Percentiles rank a stretch among this genome's conserved stretches.
These are phyloP conservation scores for Melampsora abietis-canadensis DNA, from an alignment of 1,284 basidiomycete species.

Conservation along the genomic window DNA sequence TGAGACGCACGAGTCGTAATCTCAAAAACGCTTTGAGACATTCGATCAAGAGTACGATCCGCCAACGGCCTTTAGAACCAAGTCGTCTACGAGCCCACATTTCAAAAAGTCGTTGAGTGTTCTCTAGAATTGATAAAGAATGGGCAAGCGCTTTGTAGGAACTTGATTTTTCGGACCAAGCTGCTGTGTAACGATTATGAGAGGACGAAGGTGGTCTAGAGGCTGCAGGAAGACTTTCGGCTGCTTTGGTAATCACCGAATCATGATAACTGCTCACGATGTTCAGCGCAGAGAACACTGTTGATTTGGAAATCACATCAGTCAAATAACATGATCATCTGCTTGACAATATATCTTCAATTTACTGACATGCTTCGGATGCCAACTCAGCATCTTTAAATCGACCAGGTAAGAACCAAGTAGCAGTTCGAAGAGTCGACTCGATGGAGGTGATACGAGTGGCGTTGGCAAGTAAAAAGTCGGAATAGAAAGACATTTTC, in stretches of 20 bases:
- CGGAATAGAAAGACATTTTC: conserved; percentile 37
- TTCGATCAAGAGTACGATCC: conserved; percentile 55
- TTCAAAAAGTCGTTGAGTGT: conserved; percentile 75
- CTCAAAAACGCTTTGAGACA: conserved; percentile 54
- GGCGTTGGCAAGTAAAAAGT: conserved; percentile 47
- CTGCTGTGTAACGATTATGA: conserved; percentile 65
- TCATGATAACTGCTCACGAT: conserved; percentile 56
- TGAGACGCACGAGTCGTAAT: conserved; percentile 53
- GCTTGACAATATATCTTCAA: background rate
- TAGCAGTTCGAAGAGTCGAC: conserved; percentile 48
- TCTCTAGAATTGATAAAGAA: conserved; percentile 68
- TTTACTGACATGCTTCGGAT: conserved; percentile 46
- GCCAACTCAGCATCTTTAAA: conserved; percentile 51
- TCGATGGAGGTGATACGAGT: conserved; percentile 49
- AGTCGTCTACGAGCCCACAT: conserved; percentile 69
- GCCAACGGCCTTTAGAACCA: conserved; percentile 51
- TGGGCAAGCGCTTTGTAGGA: conserved; percentile 73
- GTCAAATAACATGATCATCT: no score
- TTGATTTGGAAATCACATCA: conserved; percentile 5
- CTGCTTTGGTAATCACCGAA: conserved; percentile 52
- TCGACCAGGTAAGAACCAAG: conserved; percentile 51
- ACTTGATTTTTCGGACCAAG: conserved; percentile 68
- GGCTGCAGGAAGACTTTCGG: conserved; percentile 40
- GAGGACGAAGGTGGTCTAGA: conserved; percentile 51
- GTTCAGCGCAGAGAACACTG: conserved; percentile 54